Conservation (phyloP, 2,329 filamentous ascomycete genomes). For the Rhytidhysteron rufulum region DNA sequence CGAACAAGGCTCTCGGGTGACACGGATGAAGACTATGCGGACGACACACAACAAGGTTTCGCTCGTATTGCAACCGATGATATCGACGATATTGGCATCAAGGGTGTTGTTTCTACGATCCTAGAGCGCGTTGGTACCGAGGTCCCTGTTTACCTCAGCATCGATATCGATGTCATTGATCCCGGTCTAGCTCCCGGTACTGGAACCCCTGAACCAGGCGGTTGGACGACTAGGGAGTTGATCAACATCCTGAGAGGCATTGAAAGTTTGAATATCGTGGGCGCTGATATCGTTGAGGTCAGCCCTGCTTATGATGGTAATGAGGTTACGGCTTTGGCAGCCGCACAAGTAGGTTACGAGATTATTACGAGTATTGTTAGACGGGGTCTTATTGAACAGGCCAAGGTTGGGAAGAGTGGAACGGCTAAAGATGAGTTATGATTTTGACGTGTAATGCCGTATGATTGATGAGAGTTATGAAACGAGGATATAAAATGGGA, state of each 20-base stretch:
- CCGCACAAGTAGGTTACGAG: constrained; percentile 80
- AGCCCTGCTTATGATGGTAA: constrained; percentile 78
- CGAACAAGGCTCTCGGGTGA: constrained; percentile 68
- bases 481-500: no score
- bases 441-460: no score
- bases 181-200: constrained; percentile 72
- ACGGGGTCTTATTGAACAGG: constrained; percentile 45
- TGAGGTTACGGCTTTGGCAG: constrained; percentile 79
- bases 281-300: constrained; percentile 87
- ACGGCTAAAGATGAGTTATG: constrained; percentile 10
- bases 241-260: constrained; percentile 79
- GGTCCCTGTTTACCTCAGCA: constrained; percentile 73
- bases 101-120: constrained; percentile 68
- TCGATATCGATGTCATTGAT: constrained; percentile 80
- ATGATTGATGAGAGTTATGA: no score
- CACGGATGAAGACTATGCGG: constrained; percentile 66
- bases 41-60: constrained; percentile 71
- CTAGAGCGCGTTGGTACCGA: constrained; percentile 68
- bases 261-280: constrained; percentile 79
- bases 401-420: constrained; percentile 14
- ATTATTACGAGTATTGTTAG: constrained; percentile 74
- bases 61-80: constrained; percentile 77
- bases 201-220: constrained; percentile 84
- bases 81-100: constrained; percentile 75
- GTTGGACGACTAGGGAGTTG: constrained; percentile 86